Percentiles rank a stretch among this genome's conserved stretches.
Evolutionary conservation across 1,139 yeast genomes (phyloP).

Genomic region (Suhomyces terraborum): DNA sequence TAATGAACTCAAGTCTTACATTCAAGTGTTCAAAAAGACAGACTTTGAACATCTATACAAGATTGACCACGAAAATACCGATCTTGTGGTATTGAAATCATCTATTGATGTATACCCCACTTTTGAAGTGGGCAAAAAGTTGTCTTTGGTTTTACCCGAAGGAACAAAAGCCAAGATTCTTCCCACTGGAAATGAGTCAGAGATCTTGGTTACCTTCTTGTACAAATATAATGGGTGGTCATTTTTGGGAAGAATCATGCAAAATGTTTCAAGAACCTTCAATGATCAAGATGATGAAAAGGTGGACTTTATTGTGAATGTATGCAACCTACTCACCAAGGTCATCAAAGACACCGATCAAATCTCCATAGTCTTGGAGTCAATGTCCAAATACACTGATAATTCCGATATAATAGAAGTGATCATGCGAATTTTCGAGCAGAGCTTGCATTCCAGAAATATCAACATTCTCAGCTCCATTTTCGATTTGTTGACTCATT

Average conservation of each 20-base stretch:
- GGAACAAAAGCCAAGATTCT: constrained; percentile 74
- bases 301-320: constrained; percentile 45
- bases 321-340: constrained; percentile 52
- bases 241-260: constrained; percentile 72
- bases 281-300: constrained; percentile 38
- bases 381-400: constrained; percentile 59
- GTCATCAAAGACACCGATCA: constrained; percentile 48
- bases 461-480: constrained; percentile 49
- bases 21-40: constrained; percentile 43
- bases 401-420: constrained; percentile 72
- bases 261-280: constrained; percentile 53
- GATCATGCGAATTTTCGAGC: constrained; percentile 66
- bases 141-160: constrained; percentile 45
- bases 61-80: constrained; percentile 56
- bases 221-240: constrained; percentile 87
- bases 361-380: constrained; percentile 50
- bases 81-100: constrained; percentile 45
- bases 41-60: constrained; percentile 42
- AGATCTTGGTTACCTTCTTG: constrained; percentile 66
- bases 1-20: constrained; percentile 59
- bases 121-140: constrained; percentile 45
- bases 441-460: constrained; percentile 59
- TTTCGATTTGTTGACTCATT: constrained; percentile 52
- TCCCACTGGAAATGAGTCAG: constrained; percentile 44
- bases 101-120: constrained; percentile 52